phyloP scores from a whole-genome alignment of 2,329 filamentous ascomycete species.

The Dothideomycetidae sp. region DNA sequence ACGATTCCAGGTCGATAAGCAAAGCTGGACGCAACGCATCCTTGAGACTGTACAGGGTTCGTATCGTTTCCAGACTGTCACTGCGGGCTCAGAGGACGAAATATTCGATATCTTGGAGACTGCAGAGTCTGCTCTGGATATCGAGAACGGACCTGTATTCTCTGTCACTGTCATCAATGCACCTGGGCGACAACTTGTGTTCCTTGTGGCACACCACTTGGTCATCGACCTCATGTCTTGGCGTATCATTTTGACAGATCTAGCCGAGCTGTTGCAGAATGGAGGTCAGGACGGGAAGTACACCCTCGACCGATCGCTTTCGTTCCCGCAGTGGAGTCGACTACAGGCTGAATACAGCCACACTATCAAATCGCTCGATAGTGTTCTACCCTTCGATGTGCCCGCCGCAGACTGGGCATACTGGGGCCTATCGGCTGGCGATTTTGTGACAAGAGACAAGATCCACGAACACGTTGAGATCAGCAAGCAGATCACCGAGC shows the following conservation, averaged over 20 bases:
- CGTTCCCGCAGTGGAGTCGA: neutral
- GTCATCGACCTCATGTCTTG: slow-evolving; percentile 27
- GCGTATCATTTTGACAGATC: slow-evolving; percentile 26
- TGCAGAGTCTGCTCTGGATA: slow-evolving; percentile 17
- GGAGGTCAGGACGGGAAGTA: slow-evolving; percentile 1
- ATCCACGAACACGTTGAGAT: neutral
- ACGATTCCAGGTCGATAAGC: slow-evolving; percentile 21
- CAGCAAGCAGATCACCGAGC: neutral
- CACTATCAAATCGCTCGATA: slow-evolving; percentile 16
- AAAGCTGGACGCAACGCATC: slow-evolving; percentile 23
- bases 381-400: slow-evolving; percentile 19
- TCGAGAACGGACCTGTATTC: slow-evolving; percentile 25
- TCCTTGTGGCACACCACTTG: slow-evolving; percentile 25
- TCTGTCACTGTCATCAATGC: slow-evolving; percentile 27
- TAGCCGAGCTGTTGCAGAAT: slow-evolving; percentile 21
- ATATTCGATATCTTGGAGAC: slow-evolving; percentile 15
- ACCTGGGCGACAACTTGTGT: slow-evolving; percentile 22
- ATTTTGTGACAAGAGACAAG: slow-evolving; percentile 16
- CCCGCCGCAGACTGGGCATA: slow-evolving; percentile 21
- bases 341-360: slow-evolving; percentile 21
- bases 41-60: slow-evolving; percentile 14
- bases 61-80: neutral
- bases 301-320: neutral
- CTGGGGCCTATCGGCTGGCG: slow-evolving; percentile 26
- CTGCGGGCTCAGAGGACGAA: slow-evolving; percentile 12